These are phyloP conservation scores for Cornus kousa DNA, from an alignment of 148 eudicot species.

Conservation along the genomic window DNA sequence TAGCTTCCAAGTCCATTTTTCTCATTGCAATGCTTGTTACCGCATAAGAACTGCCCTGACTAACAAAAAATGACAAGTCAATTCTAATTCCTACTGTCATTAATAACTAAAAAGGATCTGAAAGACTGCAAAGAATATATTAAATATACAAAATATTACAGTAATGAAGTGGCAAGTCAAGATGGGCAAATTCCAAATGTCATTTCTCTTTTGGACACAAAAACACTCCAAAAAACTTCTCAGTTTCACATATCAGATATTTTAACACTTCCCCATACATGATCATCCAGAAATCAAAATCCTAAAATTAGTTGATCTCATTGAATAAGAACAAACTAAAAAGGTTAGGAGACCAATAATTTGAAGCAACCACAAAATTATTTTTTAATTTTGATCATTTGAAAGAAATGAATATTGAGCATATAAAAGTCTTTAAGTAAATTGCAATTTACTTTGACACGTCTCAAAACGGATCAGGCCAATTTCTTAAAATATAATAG, in stretches of 20 bases:
- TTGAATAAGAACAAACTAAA: not conserved
- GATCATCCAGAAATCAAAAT: not conserved
- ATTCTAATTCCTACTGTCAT: conserved; percentile 11
- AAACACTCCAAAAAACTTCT: not conserved
- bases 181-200: not conserved
- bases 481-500: too few species aligned
- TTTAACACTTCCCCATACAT: not conserved
- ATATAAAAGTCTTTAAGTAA: too few species aligned
- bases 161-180: not conserved
- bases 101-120: not conserved
- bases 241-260: too few species aligned
- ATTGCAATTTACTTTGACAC: too few species aligned
- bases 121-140: not conserved
- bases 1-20: conserved; percentile 73
- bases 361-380: too few species aligned
- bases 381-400: too few species aligned
- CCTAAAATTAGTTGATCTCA: not conserved
- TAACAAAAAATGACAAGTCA: conserved; percentile 25
- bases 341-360: too few species aligned
- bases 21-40: conserved; percentile 87
- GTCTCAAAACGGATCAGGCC: too few species aligned
- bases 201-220: not conserved
- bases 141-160: too few species aligned
- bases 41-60: conserved; percentile 95
- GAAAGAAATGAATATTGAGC: too few species aligned